Evolutionary conservation across 441 rosid genomes (phyloP), one percentile per base, ranked within the genome.

Genomic region (Capsella rubella): DNA sequence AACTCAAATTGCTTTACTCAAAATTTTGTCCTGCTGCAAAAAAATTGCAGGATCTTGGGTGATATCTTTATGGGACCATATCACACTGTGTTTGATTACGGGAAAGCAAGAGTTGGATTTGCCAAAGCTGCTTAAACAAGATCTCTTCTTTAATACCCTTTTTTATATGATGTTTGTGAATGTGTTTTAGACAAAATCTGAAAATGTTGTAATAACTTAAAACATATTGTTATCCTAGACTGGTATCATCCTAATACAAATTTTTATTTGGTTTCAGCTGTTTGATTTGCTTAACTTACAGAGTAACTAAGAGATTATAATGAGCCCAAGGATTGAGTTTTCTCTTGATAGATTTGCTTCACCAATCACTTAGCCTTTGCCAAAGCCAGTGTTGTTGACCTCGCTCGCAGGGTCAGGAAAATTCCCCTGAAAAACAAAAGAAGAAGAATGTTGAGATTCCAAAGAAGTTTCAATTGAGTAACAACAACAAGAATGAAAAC

Each of bases 31-130:
- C 34, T 21, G 29, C 3, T 65, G 57, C 12, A 1, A 62, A 67
- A 78, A 67, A 6, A 6, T 32, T 77, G 69, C 85, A 88, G 93
- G 93, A 89, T 89, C 71, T 57, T 87, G 83, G 93, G 93, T 72
- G 89, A 89, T 77, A 78, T 87, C 34, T 87, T 89, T 82, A 85
- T 89, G 93, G 89, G 93, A 81, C 84, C 72, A 42, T 93, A 79
- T 74, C 99, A 94, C 58, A 92, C 97, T 1, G 97, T 94, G 34
- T 92, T 94, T 12, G 99, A 88, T 80, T 88, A 80, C 2, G 87
- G 83, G 31, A 79, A 88, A 69, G 51, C 77, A 74, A 79, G 76
- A 71, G 85, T 87, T 39, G 93, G 93, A 47, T 88, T 88, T 5
- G 89, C 93, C 5, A 84, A 84, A 79, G 88, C 93, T 29, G 82